phyloP scores from a whole-genome alignment of 108 stramenopile species.

The Ochromonas danica region DNA sequence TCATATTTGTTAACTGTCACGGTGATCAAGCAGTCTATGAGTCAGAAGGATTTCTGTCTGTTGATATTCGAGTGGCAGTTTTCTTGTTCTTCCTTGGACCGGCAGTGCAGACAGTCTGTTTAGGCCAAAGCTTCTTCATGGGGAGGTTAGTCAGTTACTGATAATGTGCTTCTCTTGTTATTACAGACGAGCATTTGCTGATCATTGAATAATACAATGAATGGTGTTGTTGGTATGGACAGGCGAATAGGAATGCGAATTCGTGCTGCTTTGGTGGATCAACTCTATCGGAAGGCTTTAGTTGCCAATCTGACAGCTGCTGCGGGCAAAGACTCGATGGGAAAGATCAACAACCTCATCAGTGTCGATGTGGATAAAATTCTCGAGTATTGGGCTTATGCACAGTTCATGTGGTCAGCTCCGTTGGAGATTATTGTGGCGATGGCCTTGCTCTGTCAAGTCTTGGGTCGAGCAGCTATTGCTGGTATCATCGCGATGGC shows the following conservation, averaged over 20 bases:
- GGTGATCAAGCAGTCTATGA: neutral
- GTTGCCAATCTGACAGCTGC: neutral
- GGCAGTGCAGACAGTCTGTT: neutral
- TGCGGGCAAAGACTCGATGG: neutral
- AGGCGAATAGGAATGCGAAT: slow-evolving; percentile 4
- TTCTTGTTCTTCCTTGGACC: slow-evolving; percentile 7
- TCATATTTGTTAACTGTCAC: neutral
- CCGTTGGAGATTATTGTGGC: neutral
- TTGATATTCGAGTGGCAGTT: neutral
- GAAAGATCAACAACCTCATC: slow-evolving; percentile 10
- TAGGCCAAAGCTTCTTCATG: neutral
- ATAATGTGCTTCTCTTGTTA: too few relatives aligned
- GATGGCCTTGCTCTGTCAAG: neutral
- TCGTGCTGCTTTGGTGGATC: neutral
- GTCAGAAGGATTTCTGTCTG: neutral
- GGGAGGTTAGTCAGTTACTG: too few relatives aligned
- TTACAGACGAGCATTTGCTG: too few relatives aligned
- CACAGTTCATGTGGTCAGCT: slow-evolving; percentile 10
- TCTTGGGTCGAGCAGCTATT: slow-evolving; percentile 6
- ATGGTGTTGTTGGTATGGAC: neutral
- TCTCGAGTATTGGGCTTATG: neutral
- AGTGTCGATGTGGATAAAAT: slow-evolving; percentile 16
- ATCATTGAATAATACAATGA: too few relatives aligned
- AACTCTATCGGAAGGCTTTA: neutral
- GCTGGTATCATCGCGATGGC: neutral